A percentile compares a stretch with the other conserved stretches of the same genome.
Evolutionary conservation across 768 basidiomycete genomes (phyloP).

Genomic region (Cystobasidium tubakii): DNA sequence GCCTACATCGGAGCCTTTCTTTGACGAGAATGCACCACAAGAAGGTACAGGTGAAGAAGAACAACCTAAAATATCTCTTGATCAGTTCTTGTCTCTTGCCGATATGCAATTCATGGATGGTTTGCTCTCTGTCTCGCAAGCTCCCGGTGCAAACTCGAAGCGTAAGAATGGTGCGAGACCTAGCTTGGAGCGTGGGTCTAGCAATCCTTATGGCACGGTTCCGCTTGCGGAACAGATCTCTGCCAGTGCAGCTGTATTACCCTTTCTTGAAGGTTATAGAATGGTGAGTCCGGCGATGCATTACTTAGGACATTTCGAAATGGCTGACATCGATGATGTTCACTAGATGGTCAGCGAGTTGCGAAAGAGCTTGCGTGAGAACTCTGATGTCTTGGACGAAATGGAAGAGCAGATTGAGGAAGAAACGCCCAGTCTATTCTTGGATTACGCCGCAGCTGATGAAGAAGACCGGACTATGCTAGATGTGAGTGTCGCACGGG

Average conservation of each 20-base stretch:
- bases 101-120: conserved; percentile 44
- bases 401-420: conserved; percentile 22
- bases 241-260: conserved; percentile 33
- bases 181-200: conserved; percentile 4
- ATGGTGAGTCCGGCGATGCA: conserved; percentile 23
- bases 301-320: not conserved
- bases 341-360: conserved; percentile 36
- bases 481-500: conserved; percentile 34
- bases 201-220: conserved; percentile 1
- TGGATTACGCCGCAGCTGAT: conserved; percentile 37
- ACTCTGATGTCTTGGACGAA: conserved; percentile 23
- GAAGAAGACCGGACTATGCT: conserved; percentile 42
- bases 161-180: conserved; percentile 11
- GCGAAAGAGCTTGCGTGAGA: conserved; percentile 27
- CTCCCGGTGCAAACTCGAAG: not conserved
- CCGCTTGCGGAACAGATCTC: conserved; percentile 32
- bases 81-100: conserved; percentile 41
- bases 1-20: conserved; percentile 29
- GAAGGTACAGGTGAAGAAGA: not conserved
- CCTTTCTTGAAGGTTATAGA: conserved; percentile 28
- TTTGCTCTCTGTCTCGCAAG: conserved; percentile 37
- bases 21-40: conserved; percentile 20
- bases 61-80: conserved; percentile 34
- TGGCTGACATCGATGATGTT: not conserved
- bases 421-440: conserved; percentile 41